Conservation (phyloP, 2,329 filamentous ascomycete genomes). For the Fusarium musae region DNA sequence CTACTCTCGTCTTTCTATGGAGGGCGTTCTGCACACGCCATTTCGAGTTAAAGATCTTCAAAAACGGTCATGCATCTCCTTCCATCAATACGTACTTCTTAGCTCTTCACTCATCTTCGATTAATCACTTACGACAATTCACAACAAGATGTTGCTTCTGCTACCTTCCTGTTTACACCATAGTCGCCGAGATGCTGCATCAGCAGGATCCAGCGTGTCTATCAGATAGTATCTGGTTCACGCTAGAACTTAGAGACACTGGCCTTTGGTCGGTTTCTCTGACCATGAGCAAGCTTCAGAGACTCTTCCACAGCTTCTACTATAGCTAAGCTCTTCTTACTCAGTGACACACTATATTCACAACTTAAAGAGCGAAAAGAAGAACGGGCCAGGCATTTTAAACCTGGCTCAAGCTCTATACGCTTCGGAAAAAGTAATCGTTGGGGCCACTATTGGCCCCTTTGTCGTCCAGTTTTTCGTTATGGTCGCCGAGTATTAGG, state of each 20-base stretch:
- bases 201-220: background rate
- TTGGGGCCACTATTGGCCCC: background rate
- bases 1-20: background rate
- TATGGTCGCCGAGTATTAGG: background rate
- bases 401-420: background rate
- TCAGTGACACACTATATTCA: background rate
- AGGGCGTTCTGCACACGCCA: constrained; percentile 11
- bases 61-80: background rate
- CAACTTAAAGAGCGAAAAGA: background rate
- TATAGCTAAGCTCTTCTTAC: background rate
- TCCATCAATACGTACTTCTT: background rate
- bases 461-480: background rate
- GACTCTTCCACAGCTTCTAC: background rate
- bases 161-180: constrained; percentile 15
- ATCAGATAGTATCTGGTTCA: background rate
- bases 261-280: background rate
- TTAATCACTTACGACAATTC: background rate
- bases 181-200: background rate
- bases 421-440: background rate
- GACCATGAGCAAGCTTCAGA: background rate
- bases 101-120: background rate
- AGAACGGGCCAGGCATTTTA: background rate
- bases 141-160: background rate
- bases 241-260: background rate
- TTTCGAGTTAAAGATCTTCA: background rate